Evolutionary conservation across 768 basidiomycete species (phyloP), one percentile per base, ranked within the genome.

Genomic region (Terana coerulea): DNA sequence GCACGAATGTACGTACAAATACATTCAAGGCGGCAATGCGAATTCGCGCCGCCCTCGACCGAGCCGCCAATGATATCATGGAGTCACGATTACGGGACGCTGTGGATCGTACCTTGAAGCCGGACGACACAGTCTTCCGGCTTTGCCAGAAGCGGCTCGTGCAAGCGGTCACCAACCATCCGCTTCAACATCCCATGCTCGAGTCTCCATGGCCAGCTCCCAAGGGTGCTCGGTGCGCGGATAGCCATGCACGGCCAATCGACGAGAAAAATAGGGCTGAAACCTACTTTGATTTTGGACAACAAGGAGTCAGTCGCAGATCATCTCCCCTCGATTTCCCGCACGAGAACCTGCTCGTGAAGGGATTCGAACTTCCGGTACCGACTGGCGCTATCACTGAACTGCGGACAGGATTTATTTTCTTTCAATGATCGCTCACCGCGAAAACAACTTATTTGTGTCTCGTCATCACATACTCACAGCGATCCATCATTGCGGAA

Each of bases 351-450:
- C 49, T 67, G 5, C 59, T 61, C 10, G 70, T 86, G 35, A 84
- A 82, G 60, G 87, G 86, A 1, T 88, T 88, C 58, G 84, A 88
- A 51, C 85, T 85, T 57, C 73, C 73, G 24, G 69, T 82, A 1
- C 68, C 89, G 44, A 68, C 58, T n/a, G 55, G 59, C 11, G 80
- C 72, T 0, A 64, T 77, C 8, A 57, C 60, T 14, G 76, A 79
- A 11, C 71, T 71, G 19, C 64, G 86, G 86, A 68, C 75, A 5
- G 72, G 76, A 33, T 59, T 57, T n/a, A 69, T 77, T 7, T 88
- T 77, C 76, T 77, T 47, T 30, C 39, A 26, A 24, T 5, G n/a
- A n/a, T n/a, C n/a, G 28, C 39, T 37, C 34, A 12, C 10, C 15
- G 19, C 19, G 21, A 3, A 24, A 11, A n/a, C n/a, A n/a, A n/a